Evolutionary conservation across 1,284 basidiomycete genomes (phyloP).

Genomic region (Ceratobasidium sp.): DNA sequence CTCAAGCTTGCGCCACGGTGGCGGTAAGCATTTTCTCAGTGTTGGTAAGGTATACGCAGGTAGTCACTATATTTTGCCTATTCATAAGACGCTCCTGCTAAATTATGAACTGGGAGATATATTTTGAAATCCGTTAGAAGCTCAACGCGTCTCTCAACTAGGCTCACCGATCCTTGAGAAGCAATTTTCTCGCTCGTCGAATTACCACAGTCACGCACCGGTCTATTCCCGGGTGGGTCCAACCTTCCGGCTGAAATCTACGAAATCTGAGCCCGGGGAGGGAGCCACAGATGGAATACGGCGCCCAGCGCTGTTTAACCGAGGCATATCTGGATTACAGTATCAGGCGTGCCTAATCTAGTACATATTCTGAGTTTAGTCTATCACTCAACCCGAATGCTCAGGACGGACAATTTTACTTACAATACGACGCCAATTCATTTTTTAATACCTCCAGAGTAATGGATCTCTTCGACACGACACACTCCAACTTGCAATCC

Average conservation of each 20-base stretch:
- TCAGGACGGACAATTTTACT: constrained; percentile 93
- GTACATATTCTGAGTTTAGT: not conserved
- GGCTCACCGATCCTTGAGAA: constrained; percentile 55
- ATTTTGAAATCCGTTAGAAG: constrained; percentile 93
- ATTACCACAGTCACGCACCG: constrained; percentile 99
- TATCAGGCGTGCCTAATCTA: constrained; percentile 77
- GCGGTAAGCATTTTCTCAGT: constrained; percentile 52
- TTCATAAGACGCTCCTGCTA: constrained; percentile 40
- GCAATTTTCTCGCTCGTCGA: constrained; percentile 87
- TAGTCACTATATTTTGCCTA: constrained; percentile 72
- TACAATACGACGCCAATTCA: constrained; percentile 99
- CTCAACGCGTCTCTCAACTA: constrained; percentile 77
- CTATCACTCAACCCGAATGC: not conserved
- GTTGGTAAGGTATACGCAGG: constrained; percentile 56
- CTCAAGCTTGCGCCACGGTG: not conserved
- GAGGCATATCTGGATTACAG: constrained; percentile 99
- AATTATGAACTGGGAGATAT: constrained; percentile 52
- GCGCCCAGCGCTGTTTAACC: constrained; percentile 84
- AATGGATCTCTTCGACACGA: constrained; percentile 99
- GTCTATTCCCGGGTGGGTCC: constrained; percentile 99
- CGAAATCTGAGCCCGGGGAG: constrained; percentile 56
- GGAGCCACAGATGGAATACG: constrained; percentile 58
- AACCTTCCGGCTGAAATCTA: constrained; percentile 89
- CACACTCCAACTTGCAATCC: constrained; percentile 78
- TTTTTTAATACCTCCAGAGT: constrained; percentile 99